A percentile compares a stretch with the other conserved stretches of the same genome.
Conservation (phyloP, 805 yeast genomes). For the Kodamaea kakaduensis region DNA sequence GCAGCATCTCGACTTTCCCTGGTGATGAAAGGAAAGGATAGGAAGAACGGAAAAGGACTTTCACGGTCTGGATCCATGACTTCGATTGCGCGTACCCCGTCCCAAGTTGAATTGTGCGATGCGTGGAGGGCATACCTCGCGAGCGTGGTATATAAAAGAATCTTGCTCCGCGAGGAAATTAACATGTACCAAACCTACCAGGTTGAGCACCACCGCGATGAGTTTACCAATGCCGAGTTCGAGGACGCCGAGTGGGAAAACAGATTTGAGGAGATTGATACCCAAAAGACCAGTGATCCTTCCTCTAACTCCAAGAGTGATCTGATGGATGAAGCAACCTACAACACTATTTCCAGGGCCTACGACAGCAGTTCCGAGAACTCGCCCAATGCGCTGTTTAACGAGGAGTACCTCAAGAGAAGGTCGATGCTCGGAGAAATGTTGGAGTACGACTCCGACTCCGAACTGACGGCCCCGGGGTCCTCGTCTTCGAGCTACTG, state of each 20-base stretch:
- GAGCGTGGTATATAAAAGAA: conserved; percentile 34
- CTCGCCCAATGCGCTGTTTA: no score
- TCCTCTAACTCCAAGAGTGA: no score
- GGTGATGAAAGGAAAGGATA: no score
- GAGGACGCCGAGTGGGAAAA: conserved; percentile 4
- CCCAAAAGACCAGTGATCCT: no score
- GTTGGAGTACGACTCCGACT: conserved; percentile 40
- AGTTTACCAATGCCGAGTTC: conserved; percentile 1
- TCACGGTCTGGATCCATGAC: no score
- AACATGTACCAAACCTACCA: conserved; percentile 27
- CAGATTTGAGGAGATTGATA: neutral
- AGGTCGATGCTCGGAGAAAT: conserved; percentile 42
- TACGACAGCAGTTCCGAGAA: no score
- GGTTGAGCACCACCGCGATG: conserved; percentile 5
- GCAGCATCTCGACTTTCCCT: no score
- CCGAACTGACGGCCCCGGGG: conserved; percentile 13
- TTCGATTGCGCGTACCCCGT: neutral
- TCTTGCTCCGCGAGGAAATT: conserved; percentile 40
- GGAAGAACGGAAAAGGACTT: no score
- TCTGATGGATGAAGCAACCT: no score
- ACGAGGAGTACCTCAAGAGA: conserved; percentile 27
- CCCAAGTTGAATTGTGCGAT: conserved; percentile 9
- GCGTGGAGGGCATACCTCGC: conserved; percentile 35
- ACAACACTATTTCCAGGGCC: no score
- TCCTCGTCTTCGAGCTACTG: conserved; percentile 7